Evolutionary conservation across 805 yeast genomes (phyloP), one percentile per base, ranked within the genome.

Genomic region (Starmerella cellae): DNA sequence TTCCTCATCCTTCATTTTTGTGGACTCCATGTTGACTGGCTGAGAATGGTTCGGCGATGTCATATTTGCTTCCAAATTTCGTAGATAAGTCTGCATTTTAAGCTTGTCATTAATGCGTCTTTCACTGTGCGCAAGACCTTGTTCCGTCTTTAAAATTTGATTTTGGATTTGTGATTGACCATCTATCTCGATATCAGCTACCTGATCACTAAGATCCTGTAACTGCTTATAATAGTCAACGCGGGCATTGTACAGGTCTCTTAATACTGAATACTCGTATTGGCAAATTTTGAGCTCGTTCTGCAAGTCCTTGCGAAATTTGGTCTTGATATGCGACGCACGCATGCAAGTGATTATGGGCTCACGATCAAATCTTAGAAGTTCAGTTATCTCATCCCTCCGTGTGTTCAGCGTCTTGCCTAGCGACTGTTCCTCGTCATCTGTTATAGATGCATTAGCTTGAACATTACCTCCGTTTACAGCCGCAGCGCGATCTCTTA

Each of bases 131-230:
- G 9, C 26, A 3, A 54, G 42, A 20, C 55, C 55, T 2, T 38
- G 36, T 10, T 39, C 21, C 49, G 57, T 58, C 20, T 46, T 45
- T 2, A 49, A 42, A 30, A 56, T 54, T 18, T 52, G 48, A 17
- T 43, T 42, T 13, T 53, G 52, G 16, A 53, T 45, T n/a, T 49
- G 57, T 36, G 49, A 22, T 39, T 45, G 51, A 38, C 44, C 50
- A 49, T 62, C 31, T 14, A 66, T 59, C 20, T 63, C 64, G 41
- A 73, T 63, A 8, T 73, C 69, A 6, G 70, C 70, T 28, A 88
- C 87, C 33, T 77, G 76, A 60, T 91, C 97, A 0, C 96, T 84
- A 20, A 87, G 70, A 40, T 70, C 78, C 59, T 91, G 98, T 24
- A 91, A 68, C 47, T 83, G 87, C 52, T 77, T 75, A 63, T 78